These are phyloP conservation scores for Penicillium sp. DNA, from an alignment of 2,329 filamentous ascomycete genomes.

Conservation along the genomic window DNA sequence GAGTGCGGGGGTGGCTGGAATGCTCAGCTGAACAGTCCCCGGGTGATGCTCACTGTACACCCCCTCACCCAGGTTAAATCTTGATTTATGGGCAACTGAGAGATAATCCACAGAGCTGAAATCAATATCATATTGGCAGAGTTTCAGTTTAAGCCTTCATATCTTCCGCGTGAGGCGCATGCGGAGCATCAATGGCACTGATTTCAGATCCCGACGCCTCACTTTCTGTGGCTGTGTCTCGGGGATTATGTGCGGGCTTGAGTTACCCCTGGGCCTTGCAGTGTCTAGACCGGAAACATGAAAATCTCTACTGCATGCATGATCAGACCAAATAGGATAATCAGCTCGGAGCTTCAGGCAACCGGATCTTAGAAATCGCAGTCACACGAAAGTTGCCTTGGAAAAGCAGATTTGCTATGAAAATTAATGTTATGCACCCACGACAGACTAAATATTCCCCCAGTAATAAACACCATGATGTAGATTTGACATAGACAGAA, in stretches of 20 bases:
- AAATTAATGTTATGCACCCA: not conserved
- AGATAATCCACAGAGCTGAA: not conserved
- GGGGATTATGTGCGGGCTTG: not conserved
- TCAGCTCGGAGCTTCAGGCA: not conserved
- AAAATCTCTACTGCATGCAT: not conserved
- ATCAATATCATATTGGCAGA: not conserved
- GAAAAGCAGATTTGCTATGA: not conserved
- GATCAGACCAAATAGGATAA: not conserved
- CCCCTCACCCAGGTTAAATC: not conserved
- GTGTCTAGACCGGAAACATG: not conserved
- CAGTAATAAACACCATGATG: not conserved
- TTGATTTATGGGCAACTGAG: not conserved
- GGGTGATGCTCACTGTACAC: no score
- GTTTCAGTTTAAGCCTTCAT: not conserved
- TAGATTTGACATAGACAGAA: not conserved
- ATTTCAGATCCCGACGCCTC: not conserved
- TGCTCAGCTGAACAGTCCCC: not conserved
- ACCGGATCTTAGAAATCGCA: not conserved
- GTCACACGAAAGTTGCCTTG: not conserved
- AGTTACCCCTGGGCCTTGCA: not conserved
- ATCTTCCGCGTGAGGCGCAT: not conserved
- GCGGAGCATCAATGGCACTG: not conserved
- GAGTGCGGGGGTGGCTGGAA: not conserved
- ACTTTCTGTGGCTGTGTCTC: not conserved
- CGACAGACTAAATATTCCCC: not conserved